Base-by-base conservation (phyloP, 2,329 filamentous ascomycete genomes). In the Celoporthe dispersa region DNA sequence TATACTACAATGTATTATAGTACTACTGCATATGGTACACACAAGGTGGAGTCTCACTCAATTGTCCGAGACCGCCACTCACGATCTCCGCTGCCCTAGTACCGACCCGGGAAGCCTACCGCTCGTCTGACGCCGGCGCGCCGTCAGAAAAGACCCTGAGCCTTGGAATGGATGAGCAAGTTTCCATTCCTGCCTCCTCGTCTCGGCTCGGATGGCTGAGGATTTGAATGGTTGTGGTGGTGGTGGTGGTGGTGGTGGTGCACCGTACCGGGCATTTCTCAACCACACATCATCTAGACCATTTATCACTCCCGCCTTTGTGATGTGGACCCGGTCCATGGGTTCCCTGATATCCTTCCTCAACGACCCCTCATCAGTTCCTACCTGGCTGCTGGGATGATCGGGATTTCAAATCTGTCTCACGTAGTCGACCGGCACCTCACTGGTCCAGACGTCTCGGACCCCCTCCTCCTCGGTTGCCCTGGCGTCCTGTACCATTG, bases 81-180 rank as follows among this genome's bases (percentile, higher is more conserved):
- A 19, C 25, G 3, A 28, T 37, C 19, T 41, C 61, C 14, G 25
- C 9, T 28, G 61, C 61, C 25, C 35, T 39, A 39, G 33, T 63
- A 64, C n/a, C n/a, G 31, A 33, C 53, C 28, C 28, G 53, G 53
- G 53, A 57, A 57, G 19, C 12, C 28, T 57, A 41, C 14, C 31
- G 63, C 31, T 53, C 8, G 63, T 64, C 57, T 64, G 63, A 53
- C 44, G 39, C 48, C 44, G 63, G 41, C 62, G 31, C 28, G 37
- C 31, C 44, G 25, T 33, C 14, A 22, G 16, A 57, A 57, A 39
- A 25, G 64, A 41, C 16, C 41, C 48, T 33, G 28, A n/a, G 44
- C 28, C 53, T 57, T 57, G 53, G 44, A 48, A n/a, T 48, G 16
- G 16, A 19, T 66, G 64, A 66, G 64, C 64, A 66, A 55, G 48